Base-by-base conservation (phyloP, 768 basidiomycete genomes). In the Tubosaeta sp. region DNA sequence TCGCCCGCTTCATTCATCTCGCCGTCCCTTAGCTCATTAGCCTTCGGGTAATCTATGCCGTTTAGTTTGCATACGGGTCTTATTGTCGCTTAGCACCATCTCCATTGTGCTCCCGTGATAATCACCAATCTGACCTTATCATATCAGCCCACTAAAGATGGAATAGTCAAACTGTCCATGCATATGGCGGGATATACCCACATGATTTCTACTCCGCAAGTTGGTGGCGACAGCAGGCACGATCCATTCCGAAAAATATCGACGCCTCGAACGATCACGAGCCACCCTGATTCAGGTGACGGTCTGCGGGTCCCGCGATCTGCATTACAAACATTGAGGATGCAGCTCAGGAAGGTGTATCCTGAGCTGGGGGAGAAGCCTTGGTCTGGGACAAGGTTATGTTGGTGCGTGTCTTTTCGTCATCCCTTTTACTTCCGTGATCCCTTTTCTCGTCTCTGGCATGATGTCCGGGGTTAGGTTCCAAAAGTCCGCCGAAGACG, bases 331-430 rank as follows among this genome's bases (percentile, higher is more conserved):
- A 65, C 65, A 47, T 62, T 95, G 48, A 75, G 89, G 35, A 65
- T 64, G 3, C 67, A 73, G 10, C 67, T 95, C 11, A 64, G 69
- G 18, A 63, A 69, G 29, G 71, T 92, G 22, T 94, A 87, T 69
- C 95, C 94, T 22, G 81, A 81, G 44, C 75, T 98, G 40, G 87
- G 82, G 6, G 69, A 81, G 57, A 87, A 83, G 65, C 79, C 87
- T 0, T 88, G 93, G 62, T 63, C 69, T 27, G 73, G 73, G 7
- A 94, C 93, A 11, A 72, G 94, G 52, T 67, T 98, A 55, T 98
- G 94, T 71, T 97, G 94, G 94, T 90, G 63, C 65, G 80, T 66
- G 10, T 11, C 10, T 32, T 29, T 46, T 29, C 14, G 22, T 36
- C 13, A 16, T 35, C 32, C 2, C 14, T 12, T 24, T 27, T 44